Base-by-base conservation (phyloP, 2,329 filamentous ascomycete genomes). In the Cryphonectria carpinicola region DNA sequence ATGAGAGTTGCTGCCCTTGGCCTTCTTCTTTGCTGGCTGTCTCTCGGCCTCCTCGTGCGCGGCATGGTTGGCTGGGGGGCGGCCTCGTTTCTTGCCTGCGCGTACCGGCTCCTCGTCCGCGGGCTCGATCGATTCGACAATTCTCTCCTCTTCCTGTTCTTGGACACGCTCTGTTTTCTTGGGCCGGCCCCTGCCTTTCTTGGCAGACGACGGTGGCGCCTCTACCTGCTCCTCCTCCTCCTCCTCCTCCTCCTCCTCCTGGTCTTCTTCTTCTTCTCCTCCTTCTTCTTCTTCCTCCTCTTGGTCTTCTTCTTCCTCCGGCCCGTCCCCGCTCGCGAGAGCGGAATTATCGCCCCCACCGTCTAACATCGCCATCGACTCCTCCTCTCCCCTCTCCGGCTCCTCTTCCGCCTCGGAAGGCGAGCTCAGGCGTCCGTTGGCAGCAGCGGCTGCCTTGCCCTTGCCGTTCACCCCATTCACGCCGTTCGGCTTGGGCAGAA, bases 271-370 rank as follows among this genome's bases (percentile, higher is more conserved):
- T 52, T 76, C 75, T n/a, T 73, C 70, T 17, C 76, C 11, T 49
- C 19, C 17, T 46, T 46, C 43, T 7, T 19, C 46, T 11, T n/a
- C 46, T 66, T 74, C 76, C 14, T 80, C 79, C 25, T 79, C 77
- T n/a, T 81, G 80, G 11, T 39, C 43, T 46, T 76, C 75, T 25
- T 73, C 70, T 17, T 76, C 74, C 52, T 61, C 76, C 10, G 71
- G 61, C 54, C 70, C 70, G n/a, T 73, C 63, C 11, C 70, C 75
- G 17, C 78, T 75, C 46, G 77, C 76, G 17, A 65, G 80, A 22
- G 62, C 78, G 3, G 84, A 84, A 52, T 84, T 80, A 17, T 86
- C 82, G 1, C 73, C 74, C 3, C n/a, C 54, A 58, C 75, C 77
- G 32, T 76, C 73, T 22, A 81, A 76, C 8, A 73, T 73, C 7